Conservation (phyloP, 2,329 filamentous ascomycete genomes). For the Pestalotiopsis sp. region DNA sequence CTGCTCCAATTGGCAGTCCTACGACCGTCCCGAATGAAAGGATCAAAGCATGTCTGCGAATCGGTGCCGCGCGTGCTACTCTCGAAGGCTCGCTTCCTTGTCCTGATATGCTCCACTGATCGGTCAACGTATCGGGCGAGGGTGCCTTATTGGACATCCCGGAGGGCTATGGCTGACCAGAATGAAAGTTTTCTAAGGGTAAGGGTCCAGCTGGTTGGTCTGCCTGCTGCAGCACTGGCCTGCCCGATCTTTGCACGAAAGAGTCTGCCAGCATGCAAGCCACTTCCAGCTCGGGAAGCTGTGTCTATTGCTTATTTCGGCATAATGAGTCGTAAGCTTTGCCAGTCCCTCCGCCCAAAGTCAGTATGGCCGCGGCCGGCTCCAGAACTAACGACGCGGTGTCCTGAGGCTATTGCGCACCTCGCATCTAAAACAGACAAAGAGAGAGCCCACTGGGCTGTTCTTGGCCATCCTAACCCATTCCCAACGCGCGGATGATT, state of each 20-base stretch:
- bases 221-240: neutral
- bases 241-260: neutral
- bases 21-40: neutral
- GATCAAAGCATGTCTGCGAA: conserved; percentile 2
- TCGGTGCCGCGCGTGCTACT: neutral
- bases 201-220: neutral
- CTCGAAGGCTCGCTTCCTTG: neutral
- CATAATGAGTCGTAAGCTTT: neutral
- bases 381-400: neutral
- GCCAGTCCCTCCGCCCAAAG: neutral
- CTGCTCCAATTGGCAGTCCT: conserved; percentile 1
- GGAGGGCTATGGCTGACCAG: neutral
- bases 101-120: neutral
- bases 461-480: neutral
- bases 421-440: neutral
- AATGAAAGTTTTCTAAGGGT: neutral
- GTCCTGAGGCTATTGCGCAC: neutral
- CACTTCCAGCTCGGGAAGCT: neutral
- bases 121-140: conserved; percentile 2
- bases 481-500: neutral
- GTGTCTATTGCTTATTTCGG: neutral
- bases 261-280: neutral
- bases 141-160: neutral
- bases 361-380: neutral
- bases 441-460: neutral